phyloP scores from a whole-genome alignment of 352 stramenopile species.

The Pseudoperonospora humuli region DNA sequence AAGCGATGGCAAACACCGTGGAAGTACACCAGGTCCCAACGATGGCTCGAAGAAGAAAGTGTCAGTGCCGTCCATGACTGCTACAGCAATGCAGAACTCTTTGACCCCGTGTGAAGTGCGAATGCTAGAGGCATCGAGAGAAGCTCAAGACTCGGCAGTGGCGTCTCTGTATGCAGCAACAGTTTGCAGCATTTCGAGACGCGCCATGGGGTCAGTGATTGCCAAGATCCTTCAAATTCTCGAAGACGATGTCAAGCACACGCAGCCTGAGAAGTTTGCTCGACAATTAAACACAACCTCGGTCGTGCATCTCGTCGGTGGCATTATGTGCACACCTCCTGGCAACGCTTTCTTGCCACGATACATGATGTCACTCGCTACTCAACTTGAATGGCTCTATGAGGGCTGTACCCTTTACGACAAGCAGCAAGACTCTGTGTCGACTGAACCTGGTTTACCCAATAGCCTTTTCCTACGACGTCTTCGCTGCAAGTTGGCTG shows the following conservation, averaged over 20 bases:
- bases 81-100: slow-evolving; percentile 23
- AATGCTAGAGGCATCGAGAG: slow-evolving; percentile 44
- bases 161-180: slow-evolving; percentile 77
- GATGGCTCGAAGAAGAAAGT: slow-evolving; percentile 18
- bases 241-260: slow-evolving; percentile 73
- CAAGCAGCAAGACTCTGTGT: slow-evolving; percentile 13
- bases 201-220: slow-evolving; percentile 75
- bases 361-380: slow-evolving; percentile 84
- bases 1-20: slow-evolving; percentile 15
- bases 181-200: slow-evolving; percentile 71
- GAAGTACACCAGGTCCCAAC: slow-evolving; percentile 16
- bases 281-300: slow-evolving; percentile 64
- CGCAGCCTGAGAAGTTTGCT: slow-evolving; percentile 43
- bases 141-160: slow-evolving; percentile 56
- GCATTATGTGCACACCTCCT: slow-evolving; percentile 64
- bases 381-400: slow-evolving; percentile 67
- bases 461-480: slow-evolving; percentile 37
- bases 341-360: slow-evolving; percentile 66
- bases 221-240: slow-evolving; percentile 74
- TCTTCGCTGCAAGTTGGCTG: slow-evolving; percentile 62
- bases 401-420: slow-evolving; percentile 54
- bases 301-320: slow-evolving; percentile 58
- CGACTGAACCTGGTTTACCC: slow-evolving; percentile 4
- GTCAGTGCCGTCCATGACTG: slow-evolving; percentile 12
- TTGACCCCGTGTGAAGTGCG: slow-evolving; percentile 43